Evolutionary conservation across 768 basidiomycete genomes (phyloP), one percentile per base, ranked within the genome.

Genomic region (Cystobasidium ongulense): DNA sequence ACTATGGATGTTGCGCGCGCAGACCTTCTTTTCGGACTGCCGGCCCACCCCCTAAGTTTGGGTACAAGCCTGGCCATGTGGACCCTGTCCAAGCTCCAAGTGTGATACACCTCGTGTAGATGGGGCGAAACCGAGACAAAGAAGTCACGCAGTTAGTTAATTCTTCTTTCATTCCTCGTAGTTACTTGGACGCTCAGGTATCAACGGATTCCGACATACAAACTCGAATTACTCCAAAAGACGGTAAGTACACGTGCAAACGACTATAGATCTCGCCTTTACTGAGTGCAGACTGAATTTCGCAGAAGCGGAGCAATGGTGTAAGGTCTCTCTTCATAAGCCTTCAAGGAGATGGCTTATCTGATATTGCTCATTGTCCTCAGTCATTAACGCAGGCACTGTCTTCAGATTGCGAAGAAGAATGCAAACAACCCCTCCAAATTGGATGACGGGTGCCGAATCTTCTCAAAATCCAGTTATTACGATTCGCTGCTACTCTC

Each of bases 231-330:
- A 36, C 36, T n/a, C 68, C 68, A 10, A 54, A 61, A 29, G 68
- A 71, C 18, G 53, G 63, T 64, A 36, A 64, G 35, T 38, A 13
- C 10, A 61, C n/a, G 29, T 27, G 23, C 4, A 61, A 27, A 38
- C 4, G 13, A 11, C 29, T 33, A 31, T 5, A 3, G 10, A 4
- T 7, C 8, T 63, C 7, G 31, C 25, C 18, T 46, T 11, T 64
- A 27, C 63, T 35, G 36, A 8, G 33, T 11, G n/a, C 29, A 38
- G 11, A 3, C 63, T 13, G 8, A 18, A 7, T 10, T 11, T 31
- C 21, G 11, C 36, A 64, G 63, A 71, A 17, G 33, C 68, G 7
- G 68, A 71, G 53, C 68, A 71, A 52, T 71, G 43, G 33, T 53
- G 68, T 71, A 46, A 59, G 68, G 15, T 4, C 7, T 27, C 11